Base-by-base conservation (phyloP, 129 eudicot species). In the carrot (Daucus carota) region DNA sequence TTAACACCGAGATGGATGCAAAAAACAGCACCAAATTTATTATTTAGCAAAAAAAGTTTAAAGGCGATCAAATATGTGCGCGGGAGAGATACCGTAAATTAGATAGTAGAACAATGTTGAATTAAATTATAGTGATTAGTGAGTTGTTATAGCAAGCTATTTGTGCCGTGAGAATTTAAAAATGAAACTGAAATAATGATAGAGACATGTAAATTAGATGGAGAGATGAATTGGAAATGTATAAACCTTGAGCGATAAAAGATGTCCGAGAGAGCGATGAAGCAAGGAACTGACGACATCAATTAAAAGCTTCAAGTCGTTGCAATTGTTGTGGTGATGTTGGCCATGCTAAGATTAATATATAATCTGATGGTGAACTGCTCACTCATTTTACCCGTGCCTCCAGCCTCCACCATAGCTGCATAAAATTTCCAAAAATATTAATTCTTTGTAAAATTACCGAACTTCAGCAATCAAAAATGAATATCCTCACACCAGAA, bases 361-460 rank as follows among this genome's bases (percentile, higher is more conserved):
- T n/a, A n/a, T n/a, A n/a, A n/a, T n/a, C n/a, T n/a, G n/a, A n/a
- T n/a, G n/a, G n/a, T n/a, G n/a, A n/a, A n/a, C n/a, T n/a, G n/a
- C n/a, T n/a, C n/a, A n/a, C n/a, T n/a, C n/a, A n/a, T n/a, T n/a
- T n/a, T n/a, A n/a, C n/a, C n/a, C n/a, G n/a, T n/a, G n/a, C n/a
- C n/a, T n/a, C n/a, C n/a, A n/a, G 79, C 99, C 99, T 83, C 87
- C 99, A 80, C 92, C 92, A 80, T 95, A 95, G 50, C 99, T 95
- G 90, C 87, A 78, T 32, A 76, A 69, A n/a, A 70, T 77, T 26
- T 8, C 43, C 80, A 34, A 43, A 72, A 31, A 79, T 62, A 73
- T 78, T 26, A 57, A 70, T 78, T n/a, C n/a, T 22, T 54, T 54
- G n/a, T n/a, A n/a, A n/a, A 22, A 4, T n/a, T 14, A 40, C 63